phyloP scores from a whole-genome alignment of 2,329 filamentous ascomycete species.

The Incumbomyces delicatus region DNA sequence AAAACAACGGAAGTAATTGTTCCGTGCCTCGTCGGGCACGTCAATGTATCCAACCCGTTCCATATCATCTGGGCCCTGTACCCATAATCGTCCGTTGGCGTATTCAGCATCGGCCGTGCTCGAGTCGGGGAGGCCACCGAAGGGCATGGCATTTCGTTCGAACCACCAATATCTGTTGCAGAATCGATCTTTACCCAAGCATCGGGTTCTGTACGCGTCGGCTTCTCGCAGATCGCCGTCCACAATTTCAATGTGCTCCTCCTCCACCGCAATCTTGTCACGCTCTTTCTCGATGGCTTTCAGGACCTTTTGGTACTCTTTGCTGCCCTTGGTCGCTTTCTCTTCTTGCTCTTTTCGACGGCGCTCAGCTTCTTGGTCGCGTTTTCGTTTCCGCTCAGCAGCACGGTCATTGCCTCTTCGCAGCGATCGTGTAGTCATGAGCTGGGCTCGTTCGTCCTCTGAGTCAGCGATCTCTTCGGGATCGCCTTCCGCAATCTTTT shows the following conservation, averaged over 20 bases:
- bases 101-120: slow-evolving; percentile 82
- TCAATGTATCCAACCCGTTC: slow-evolving; percentile 83
- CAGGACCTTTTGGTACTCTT: slow-evolving; percentile 76
- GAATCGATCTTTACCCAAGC: slow-evolving; percentile 88
- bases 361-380: slow-evolving; percentile 61
- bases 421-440: slow-evolving; percentile 44
- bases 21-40: slow-evolving; percentile 57
- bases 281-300: slow-evolving; percentile 87
- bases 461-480: slow-evolving; percentile 50
- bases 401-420: slow-evolving; percentile 58
- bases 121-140: slow-evolving; percentile 74
- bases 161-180: slow-evolving; percentile 99
- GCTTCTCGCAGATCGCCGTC: slow-evolving; percentile 91
- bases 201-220: slow-evolving; percentile 79
- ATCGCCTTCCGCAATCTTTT: slow-evolving; percentile 31
- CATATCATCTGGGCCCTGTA: slow-evolving; percentile 86
- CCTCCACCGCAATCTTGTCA: slow-evolving; percentile 65
- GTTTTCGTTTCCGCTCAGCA: slow-evolving; percentile 65
- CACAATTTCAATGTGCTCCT: slow-evolving; percentile 72
- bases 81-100: slow-evolving; percentile 90
- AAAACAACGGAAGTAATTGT: slow-evolving; percentile 67
- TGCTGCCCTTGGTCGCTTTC: slow-evolving; percentile 66
- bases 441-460: slow-evolving; percentile 48
- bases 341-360: slow-evolving; percentile 59
- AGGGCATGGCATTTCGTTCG: slow-evolving; percentile 96